Evolutionary conservation across 73 alveolate genomes (phyloP), one percentile per base, ranked within the genome.

Genomic region (Uronychia binucleata): DNA sequence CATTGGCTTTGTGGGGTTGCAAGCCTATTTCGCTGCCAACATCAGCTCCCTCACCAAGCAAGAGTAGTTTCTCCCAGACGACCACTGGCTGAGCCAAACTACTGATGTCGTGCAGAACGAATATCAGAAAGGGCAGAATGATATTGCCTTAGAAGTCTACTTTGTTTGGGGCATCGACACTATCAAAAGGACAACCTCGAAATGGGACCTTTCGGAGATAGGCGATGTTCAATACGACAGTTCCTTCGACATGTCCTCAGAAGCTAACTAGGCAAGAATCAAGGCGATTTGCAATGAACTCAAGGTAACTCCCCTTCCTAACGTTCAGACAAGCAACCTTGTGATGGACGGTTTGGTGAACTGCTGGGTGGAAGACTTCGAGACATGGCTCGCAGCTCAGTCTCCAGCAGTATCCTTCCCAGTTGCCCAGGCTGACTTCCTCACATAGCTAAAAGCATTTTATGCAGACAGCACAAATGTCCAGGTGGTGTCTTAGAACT

Each of bases 91-190:
- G n/a, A 13, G 26, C 1, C 5, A 59, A 59, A 82, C 75, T 25
- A 30, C 30, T 1, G 58, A 81, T 27, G 1, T n/a, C 13, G n/a
- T 81, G 26, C 32, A 1, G 1, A n/a, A 28, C 27, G 82, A 30
- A 14, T 81, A 25, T 33, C n/a, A 81, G 5, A 1, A 81, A 14
- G 88, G 82, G 27, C 34, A 35, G 25, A 59, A 32, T 5, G 78
- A 27, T 5, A 5, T 1, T 0, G 30, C 13, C 19, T 13, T 80
- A 1, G 57, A 57, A 57, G 86, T 80, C 29, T 26, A n/a, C 57
- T 8, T 80, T 30, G 60, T 57, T 25, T 80, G 86, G 86, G 86
- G 86, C 34, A 11, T 80, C 35, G 59, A 34, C 0, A 57, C n/a
- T 1, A 27, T 80, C 26, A 75, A 30, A 57, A 19, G 46, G 13